Percentiles rank a stretch among this genome's conserved stretches.
Conservation (phyloP, 129 eudicot genomes). For the Pseudognaphalium luteoalbum region DNA sequence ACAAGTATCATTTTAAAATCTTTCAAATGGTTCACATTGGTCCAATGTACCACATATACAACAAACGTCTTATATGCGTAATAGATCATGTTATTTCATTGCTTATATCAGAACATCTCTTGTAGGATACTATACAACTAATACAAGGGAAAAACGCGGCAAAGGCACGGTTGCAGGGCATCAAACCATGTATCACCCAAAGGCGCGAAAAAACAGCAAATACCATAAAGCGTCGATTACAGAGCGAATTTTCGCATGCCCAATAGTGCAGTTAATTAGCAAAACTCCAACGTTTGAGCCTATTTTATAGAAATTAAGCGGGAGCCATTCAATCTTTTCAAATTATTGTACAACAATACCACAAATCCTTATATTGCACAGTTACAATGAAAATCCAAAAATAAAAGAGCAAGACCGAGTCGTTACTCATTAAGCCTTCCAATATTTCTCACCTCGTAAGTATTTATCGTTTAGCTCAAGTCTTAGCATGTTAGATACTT, state of each 20-base stretch:
- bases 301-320: background rate
- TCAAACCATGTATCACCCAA: too few species aligned
- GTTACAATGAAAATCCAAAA: background rate
- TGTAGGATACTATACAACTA: background rate
- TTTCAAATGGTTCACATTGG: background rate
- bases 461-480: background rate
- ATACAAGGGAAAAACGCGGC: background rate
- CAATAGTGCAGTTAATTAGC: background rate
- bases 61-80: background rate
- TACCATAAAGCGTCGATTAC: background rate
- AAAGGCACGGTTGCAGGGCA: background rate
- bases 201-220: background rate
- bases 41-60: background rate
- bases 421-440: background rate
- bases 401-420: background rate
- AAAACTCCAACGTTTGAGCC: background rate
- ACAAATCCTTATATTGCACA: background rate
- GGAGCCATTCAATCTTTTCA: background rate
- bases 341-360: background rate
- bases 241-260: background rate
- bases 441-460: background rate
- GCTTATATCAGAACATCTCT: background rate
- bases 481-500: constrained; percentile 2
- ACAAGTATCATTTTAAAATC: background rate
- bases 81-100: background rate